Evolutionary conservation across 2,329 filamentous ascomycete genomes (phyloP).

Genomic region (Madurella fahalii): DNA sequence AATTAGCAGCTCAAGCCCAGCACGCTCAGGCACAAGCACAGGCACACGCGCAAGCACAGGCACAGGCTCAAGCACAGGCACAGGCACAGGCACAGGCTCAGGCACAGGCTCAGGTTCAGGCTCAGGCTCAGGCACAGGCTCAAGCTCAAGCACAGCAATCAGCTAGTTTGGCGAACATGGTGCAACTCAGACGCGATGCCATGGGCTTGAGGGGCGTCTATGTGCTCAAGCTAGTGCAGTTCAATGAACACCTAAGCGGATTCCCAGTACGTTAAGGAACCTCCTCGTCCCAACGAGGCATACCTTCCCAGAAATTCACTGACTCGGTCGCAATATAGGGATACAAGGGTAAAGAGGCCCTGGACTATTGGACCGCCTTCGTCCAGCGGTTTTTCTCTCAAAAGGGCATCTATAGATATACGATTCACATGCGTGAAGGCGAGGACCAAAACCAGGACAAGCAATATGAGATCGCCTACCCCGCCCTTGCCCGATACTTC

Average conservation of each 20-base stretch:
- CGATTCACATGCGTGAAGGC: slow-evolving; percentile 53
- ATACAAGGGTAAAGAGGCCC: slow-evolving; percentile 59
- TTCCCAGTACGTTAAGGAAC: slow-evolving; percentile 46
- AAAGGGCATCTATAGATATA: slow-evolving; percentile 71
- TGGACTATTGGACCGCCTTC: slow-evolving; percentile 75
- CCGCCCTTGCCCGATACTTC: slow-evolving; percentile 83
- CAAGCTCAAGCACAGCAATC: slow-evolving; percentile 36
- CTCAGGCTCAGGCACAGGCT: slow-evolving; percentile 32
- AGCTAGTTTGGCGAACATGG: slow-evolving; percentile 33
- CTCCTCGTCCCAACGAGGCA: neutral
- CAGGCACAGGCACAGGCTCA: slow-evolving; percentile 29
- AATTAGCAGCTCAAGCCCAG: slow-evolving; percentile 33
- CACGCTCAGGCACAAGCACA: slow-evolving; percentile 38
- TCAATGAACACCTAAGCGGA: slow-evolving; percentile 58
- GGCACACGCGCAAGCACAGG: slow-evolving; percentile 33
- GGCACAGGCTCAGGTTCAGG: slow-evolving; percentile 37
- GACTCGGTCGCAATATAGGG: slow-evolving; percentile 38
- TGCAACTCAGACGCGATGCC: slow-evolving; percentile 46
- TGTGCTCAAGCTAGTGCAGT: slow-evolving; percentile 57
- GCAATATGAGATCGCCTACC: slow-evolving; percentile 79
- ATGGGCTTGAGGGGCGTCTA: slow-evolving; percentile 50
- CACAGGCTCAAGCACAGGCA: slow-evolving; percentile 28
- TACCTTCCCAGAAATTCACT: neutral
- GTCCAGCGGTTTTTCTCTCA: slow-evolving; percentile 77
- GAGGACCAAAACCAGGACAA: slow-evolving; percentile 61